These are phyloP conservation scores for Aspergillus panamensis DNA, from an alignment of 495 filamentous ascomycete genomes.

Conservation along the genomic window DNA sequence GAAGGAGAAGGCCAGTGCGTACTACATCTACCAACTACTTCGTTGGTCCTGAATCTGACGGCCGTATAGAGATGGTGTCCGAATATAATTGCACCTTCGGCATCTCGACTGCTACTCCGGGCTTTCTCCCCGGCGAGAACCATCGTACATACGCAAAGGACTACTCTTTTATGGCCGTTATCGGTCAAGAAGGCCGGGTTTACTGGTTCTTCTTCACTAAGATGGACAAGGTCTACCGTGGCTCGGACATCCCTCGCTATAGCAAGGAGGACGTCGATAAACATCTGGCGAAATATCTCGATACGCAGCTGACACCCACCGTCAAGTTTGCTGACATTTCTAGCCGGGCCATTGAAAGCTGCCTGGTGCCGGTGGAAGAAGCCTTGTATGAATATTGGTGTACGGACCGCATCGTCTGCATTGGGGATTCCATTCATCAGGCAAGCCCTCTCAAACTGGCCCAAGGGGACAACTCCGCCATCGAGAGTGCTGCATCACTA, in stretches of 20 bases:
- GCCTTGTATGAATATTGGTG: conserved; percentile 17
- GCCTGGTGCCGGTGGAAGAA: conserved; percentile 20
- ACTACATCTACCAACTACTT: not conserved
- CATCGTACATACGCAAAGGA: conserved; percentile 12
- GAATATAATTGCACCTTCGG: conserved; percentile 27
- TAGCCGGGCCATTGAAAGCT: not conserved
- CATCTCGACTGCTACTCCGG: conserved; percentile 18
- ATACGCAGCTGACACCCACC: not conserved
- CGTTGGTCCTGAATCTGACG: not conserved
- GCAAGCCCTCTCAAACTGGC: conserved; percentile 20
- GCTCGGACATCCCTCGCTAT: conserved; percentile 10
- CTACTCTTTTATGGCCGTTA: conserved; percentile 6
- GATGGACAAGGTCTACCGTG: conserved; percentile 4
- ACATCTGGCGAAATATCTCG: not conserved
- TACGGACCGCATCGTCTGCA: conserved; percentile 20
- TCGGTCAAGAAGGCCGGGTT: conserved; percentile 11
- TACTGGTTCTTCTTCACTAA: conserved; percentile 17
- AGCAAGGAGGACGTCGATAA: not conserved
- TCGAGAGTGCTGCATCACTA: conserved; percentile 42
- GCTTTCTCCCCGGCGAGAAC: conserved; percentile 5
- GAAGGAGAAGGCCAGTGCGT: conserved; percentile 2
- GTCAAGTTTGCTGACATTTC: conserved; percentile 7
- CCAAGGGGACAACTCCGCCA: conserved; percentile 23
- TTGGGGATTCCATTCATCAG: conserved; percentile 28
- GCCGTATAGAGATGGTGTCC: not conserved